Evolutionary conservation across 805 yeast species (phyloP).

Genomic region (Lipomyces yamanashiensis): DNA sequence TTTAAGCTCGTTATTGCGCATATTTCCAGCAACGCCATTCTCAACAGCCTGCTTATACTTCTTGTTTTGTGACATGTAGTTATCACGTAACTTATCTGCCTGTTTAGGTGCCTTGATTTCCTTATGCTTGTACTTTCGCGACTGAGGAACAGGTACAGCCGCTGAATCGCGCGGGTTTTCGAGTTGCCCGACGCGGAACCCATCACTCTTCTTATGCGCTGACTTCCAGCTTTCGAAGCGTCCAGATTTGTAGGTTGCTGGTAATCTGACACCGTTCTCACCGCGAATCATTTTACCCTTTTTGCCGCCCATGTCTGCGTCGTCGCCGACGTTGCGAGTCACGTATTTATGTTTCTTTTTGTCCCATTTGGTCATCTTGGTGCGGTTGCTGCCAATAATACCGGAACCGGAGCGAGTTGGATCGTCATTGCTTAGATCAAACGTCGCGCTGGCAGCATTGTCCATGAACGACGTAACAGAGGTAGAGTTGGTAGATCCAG

Average conservation of each 20-base stretch:
- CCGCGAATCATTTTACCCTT: slow-evolving; percentile 78
- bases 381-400: slow-evolving; percentile 33
- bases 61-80: slow-evolving; percentile 78
- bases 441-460: slow-evolving; percentile 83
- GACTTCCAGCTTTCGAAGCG: slow-evolving; percentile 88
- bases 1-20: slow-evolving; percentile 59
- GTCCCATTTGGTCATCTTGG: slow-evolving; percentile 54
- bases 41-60: slow-evolving; percentile 81
- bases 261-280: slow-evolving; percentile 89
- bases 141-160: slow-evolving; percentile 25
- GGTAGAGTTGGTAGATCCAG: slow-evolving; percentile 7
- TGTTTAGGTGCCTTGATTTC: slow-evolving; percentile 77
- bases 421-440: slow-evolving; percentile 80
- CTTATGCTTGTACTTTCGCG: slow-evolving; percentile 66
- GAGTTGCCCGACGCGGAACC: slow-evolving; percentile 43
- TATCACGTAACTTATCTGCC: slow-evolving; percentile 91
- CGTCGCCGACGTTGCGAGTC: slow-evolving; percentile 25
- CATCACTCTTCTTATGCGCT: slow-evolving; percentile 37
- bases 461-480: slow-evolving; percentile 67
- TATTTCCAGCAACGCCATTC: slow-evolving; percentile 57
- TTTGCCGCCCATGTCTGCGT: slow-evolving; percentile 33
- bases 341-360: slow-evolving; percentile 55
- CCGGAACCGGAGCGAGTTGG: slow-evolving; percentile 19
- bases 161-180: slow-evolving; percentile 43
- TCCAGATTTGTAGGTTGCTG: slow-evolving; percentile 90